Evolutionary conservation across 75 land plant genomes (phyloP), one percentile per base, ranked within the genome.

Genomic region (Cunninghamia lanceolata): DNA sequence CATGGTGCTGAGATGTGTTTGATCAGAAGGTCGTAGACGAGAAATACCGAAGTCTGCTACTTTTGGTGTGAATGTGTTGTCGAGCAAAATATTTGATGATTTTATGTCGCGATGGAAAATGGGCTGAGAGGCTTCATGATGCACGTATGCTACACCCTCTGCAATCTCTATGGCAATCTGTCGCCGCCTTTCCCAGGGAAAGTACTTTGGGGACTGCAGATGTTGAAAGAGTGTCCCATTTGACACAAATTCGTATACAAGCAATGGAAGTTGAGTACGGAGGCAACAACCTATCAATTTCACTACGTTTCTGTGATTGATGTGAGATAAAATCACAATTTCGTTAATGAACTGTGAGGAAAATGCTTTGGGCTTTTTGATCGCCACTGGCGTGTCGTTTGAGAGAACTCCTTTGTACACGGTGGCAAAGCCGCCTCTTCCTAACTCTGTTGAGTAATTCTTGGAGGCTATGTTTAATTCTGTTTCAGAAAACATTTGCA

Each of bases 61-160:
- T 7, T 43, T 43, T 3, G 46, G 46, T 43, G 46, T 43, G 46
- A 43, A 43, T 43, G 46, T 88, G 87, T 90, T 85, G 71, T 94
- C 94, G 40, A 94, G 87, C 9, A 94, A 42, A 36, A 94, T 92
- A 89, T 94, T 94, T 68, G 88, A 90, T 3, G 93, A 93, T 82
- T 94, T 94, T 39, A 94, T 87, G 36, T 94, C 95, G 0, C 92
- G 86, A 86, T 94, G 95, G 85, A 88, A 92, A 39, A 94, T 94
- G 2, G 91, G 46, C 7, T 43, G 46, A 43, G 46, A 43, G 46
- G 46, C 46, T 43, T 43, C 46, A 43, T 8, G 8, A 43, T 43
- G 46, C 6, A 43, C 8, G 7, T 43, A 43, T 43, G 46, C 46
- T 43, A 43, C 0, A 43, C 92, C 46, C 46, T 43, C 46, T 43